phyloP scores from a whole-genome alignment of 441 rosid genomes.

The Breynia disticha region DNA sequence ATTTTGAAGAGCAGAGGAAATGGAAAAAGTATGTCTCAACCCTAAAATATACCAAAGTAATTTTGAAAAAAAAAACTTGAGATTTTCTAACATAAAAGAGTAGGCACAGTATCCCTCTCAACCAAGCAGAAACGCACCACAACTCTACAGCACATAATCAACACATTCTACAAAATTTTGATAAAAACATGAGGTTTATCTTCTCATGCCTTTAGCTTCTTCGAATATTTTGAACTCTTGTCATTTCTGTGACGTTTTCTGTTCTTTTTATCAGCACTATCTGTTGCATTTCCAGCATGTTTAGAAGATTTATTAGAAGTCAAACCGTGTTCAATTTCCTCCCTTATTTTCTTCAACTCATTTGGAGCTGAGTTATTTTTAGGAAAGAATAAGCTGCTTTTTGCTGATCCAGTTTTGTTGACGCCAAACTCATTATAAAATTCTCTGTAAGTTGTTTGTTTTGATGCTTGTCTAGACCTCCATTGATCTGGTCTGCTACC shows the following conservation, averaged over 20 bases:
- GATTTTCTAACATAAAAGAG: too few relatives aligned
- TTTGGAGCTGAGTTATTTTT: slow-evolving; percentile 28
- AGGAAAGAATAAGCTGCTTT: slow-evolving; percentile 34
- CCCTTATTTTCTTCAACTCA: slow-evolving; percentile 39
- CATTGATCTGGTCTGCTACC: slow-evolving; percentile 60
- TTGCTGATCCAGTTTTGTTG: slow-evolving; percentile 29
- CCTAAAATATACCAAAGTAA: too few relatives aligned
- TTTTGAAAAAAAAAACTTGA: too few relatives aligned
- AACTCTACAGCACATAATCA: background rate
- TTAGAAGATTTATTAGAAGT: slow-evolving; percentile 22
- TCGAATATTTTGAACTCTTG: slow-evolving; percentile 16
- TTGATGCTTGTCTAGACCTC: slow-evolving; percentile 73
- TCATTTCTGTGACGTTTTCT: slow-evolving; percentile 34
- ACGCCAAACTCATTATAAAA: slow-evolving; percentile 58
- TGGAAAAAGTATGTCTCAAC: too few relatives aligned
- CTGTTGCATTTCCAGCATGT: slow-evolving; percentile 20
- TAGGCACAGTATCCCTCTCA: too few relatives aligned
- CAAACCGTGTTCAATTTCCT: slow-evolving; percentile 38
- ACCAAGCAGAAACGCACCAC: too few relatives aligned
- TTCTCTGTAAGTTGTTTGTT: slow-evolving; percentile 61
- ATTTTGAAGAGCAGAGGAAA: too few relatives aligned
- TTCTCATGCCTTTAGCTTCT: slow-evolving; percentile 28
- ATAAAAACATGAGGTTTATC: slow-evolving; percentile 3
- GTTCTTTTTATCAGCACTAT: slow-evolving; percentile 26
- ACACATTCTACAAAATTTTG: background rate